Base-by-base conservation (phyloP, 78 protist genomes). In the Dictyostelium intermedium region DNA sequence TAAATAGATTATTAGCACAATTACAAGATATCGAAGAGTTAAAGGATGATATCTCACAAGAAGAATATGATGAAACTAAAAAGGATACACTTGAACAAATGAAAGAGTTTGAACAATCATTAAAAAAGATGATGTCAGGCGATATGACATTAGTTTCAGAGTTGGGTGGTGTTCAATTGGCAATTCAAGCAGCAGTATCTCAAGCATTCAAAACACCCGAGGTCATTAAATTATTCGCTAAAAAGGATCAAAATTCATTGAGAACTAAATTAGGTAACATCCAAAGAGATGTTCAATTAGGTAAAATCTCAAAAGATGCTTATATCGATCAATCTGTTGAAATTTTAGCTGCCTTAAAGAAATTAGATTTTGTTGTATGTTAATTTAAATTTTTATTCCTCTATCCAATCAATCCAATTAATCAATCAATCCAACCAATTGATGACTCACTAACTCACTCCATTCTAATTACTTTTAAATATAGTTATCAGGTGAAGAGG, bases 161-260 rank as follows among this genome's bases (percentile, higher is more conserved):
- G 70, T 41, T 97, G 27, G 96, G 97, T 41, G 27, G 84, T 20
- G 93, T 96, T 39, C 96, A 87, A 35, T 74, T 97, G 69, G 98
- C 98, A 20, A 87, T 97, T 74, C 98, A 96, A 82, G 98, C 98
- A 2, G 96, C 98, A 9, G 80, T 97, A 13, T 66, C 92, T 6
- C 41, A 96, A 13, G 98, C 98, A 16, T 97, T 97, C 91, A 80
- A 96, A 69, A 97, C 98, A 5, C 98, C 98, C 43, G 98, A 96
- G 53, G 97, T 97, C 82, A 96, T 97, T 63, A 85, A 92, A 30
- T 25, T 97, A 66, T 97, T 97, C 61, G 98, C 98, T 13, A 95
- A 97, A 78, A 85, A 93, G 70, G 93, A 97, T 85, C 96, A 97
- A 73, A 89, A 83, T 20, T 66, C 35, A 50, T 86, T 97, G 43